Evolutionary conservation across 345 rosid genomes (phyloP), one percentile per base, ranked within the genome.

Genomic region (Eucalyptus cloeziana): DNA sequence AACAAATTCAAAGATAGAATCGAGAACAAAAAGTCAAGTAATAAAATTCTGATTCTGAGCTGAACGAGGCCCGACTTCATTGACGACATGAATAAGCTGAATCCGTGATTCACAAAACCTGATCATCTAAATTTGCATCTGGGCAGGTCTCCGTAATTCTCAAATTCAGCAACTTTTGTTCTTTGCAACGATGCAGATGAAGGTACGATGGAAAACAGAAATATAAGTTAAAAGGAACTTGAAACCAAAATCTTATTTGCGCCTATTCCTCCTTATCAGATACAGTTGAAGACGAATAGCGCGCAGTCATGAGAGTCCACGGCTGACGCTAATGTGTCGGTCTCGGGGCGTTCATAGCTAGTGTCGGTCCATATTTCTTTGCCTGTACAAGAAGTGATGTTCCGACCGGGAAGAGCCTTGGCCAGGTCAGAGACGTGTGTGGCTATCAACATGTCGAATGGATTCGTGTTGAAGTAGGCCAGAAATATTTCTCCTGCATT

Each of bases 361-460:
- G 89, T 90, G 12, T 92, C 94, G 45, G 95, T 96, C 98, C 99
- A 96, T 47, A 96, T 89, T 92, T 97, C 99, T 19, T 52, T 85
- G 86, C 27, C 64, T 7, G 86, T 79, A 64, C 89, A 87, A 33
- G 87, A 89, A 45, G 51, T 89, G 45, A 94, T 88, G 89, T 85
- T 91, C 90, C 89, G 91, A 85, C 89, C 85, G 1, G 91, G 90
- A 88, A 97, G 91, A 86, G 89, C 95, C 92, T 90, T 94, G 37
- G 81, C 91, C 33, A 96, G 81, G 92, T 95, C 96, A 54, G 96
- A 90, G 85, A 94, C 43, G 86, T 90, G 93, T 37, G 96, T 92
- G 86, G 96, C 91, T 89, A 97, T 92, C 25, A 91, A 91, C 16
- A 67, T 92, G 91, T 89, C 91, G 62, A 88, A 90, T 22, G 52